phyloP scores from a whole-genome alignment of 495 filamentous ascomycete species.

The Aspergillus egyptiacus region DNA sequence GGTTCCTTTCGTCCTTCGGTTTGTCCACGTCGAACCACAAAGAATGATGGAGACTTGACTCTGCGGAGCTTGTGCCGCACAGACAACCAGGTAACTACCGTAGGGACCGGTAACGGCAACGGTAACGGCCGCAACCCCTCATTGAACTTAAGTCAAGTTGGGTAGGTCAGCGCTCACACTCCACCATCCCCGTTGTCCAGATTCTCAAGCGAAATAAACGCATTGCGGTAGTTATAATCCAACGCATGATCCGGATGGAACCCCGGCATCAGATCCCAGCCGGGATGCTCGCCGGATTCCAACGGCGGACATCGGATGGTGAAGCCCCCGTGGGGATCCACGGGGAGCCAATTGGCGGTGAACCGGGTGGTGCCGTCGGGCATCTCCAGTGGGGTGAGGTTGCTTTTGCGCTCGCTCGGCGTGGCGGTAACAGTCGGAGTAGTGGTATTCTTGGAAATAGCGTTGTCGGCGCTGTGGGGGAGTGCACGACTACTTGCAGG shows the following conservation, averaged over 20 bases:
- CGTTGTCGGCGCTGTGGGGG: not conserved
- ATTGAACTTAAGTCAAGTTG: not conserved
- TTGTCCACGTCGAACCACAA: too few species aligned
- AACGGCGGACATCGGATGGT: conserved; percentile 20
- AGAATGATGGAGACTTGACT: too few species aligned
- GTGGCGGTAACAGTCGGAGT: not conserved
- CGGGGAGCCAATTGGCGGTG: conserved; percentile 35
- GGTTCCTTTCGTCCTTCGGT: too few species aligned
- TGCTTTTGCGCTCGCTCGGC: conserved; percentile 9
- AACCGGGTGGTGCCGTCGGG: conserved; percentile 33
- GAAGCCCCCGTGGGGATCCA: conserved; percentile 32
- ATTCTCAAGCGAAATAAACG: conserved; percentile 3
- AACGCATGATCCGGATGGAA: not conserved
- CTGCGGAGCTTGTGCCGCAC: not conserved
- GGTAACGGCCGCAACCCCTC: not conserved
- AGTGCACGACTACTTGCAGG: too few species aligned
- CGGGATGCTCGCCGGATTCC: not conserved
- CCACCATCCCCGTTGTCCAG: not conserved
- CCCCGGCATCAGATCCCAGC: not conserved
- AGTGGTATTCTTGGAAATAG: too few species aligned
- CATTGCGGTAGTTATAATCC: not conserved
- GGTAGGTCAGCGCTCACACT: not conserved
- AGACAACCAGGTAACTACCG: not conserved
- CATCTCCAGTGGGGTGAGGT: conserved; percentile 32
- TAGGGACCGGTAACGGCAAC: not conserved